A percentile compares a stretch with the other conserved stretches of the same genome.
Evolutionary conservation across 768 basidiomycete species (phyloP).

Genomic region (Glaciozyma antarctica): DNA sequence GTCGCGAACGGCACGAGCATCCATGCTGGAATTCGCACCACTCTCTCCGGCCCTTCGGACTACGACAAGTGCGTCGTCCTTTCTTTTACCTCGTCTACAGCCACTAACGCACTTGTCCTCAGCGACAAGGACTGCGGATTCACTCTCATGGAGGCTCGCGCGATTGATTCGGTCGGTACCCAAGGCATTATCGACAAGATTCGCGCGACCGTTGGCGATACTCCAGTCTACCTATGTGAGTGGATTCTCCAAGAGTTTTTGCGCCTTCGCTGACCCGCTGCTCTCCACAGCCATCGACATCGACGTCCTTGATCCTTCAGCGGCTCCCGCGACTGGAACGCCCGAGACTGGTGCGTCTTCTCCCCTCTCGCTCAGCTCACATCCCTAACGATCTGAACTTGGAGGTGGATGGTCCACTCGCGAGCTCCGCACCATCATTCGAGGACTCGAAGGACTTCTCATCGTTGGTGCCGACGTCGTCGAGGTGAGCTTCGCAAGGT

Average conservation of each 20-base stretch:
- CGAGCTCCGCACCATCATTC: slow-evolving; percentile 67
- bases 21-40: slow-evolving; percentile 62
- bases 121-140: slow-evolving; percentile 10
- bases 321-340: slow-evolving; percentile 9
- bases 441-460: slow-evolving; percentile 67
- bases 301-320: slow-evolving; percentile 8
- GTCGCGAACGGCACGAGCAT: slow-evolving; percentile 58
- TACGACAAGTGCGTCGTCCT: neutral
- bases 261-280: neutral
- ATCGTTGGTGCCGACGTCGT: slow-evolving; percentile 66
- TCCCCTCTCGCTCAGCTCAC: slow-evolving; percentile 46
- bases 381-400: slow-evolving; percentile 45
- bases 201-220: slow-evolving; percentile 58
- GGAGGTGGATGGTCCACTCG: slow-evolving; percentile 74
- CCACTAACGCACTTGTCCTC: neutral
- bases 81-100: neutral
- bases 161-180: slow-evolving; percentile 38
- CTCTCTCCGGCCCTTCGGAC: slow-evolving; percentile 47
- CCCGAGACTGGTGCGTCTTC: slow-evolving; percentile 67
- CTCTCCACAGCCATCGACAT: slow-evolving; percentile 47
- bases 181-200: slow-evolving; percentile 61
- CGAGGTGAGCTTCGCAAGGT: slow-evolving; percentile 44
- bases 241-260: neutral
- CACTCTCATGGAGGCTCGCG: slow-evolving; percentile 1
- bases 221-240: slow-evolving; percentile 59